Evolutionary conservation across 768 basidiomycete species (phyloP).

Genomic region (Podaxis sp.): DNA sequence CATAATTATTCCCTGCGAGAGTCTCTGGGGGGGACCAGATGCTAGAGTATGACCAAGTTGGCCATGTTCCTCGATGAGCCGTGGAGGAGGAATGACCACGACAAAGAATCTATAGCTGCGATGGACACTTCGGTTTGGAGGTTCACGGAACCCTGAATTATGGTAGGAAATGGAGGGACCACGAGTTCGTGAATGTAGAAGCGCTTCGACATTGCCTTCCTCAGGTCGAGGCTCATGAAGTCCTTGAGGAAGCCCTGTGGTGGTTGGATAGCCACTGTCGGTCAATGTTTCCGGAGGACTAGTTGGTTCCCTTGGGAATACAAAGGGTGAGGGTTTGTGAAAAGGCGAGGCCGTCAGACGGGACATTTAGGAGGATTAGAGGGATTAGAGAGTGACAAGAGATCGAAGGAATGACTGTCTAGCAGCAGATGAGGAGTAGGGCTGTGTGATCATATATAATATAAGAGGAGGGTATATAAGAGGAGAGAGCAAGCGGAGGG

Average conservation of each 20-base stretch:
- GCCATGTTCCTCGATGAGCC: slow-evolving; percentile 55
- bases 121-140: slow-evolving; percentile 33
- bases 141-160: slow-evolving; percentile 39
- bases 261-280: slow-evolving; percentile 10
- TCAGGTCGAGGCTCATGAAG: slow-evolving; percentile 16
- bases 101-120: slow-evolving; percentile 51
- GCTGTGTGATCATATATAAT: neutral
- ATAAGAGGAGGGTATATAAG: too few species aligned
- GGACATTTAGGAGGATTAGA: slow-evolving; percentile 28
- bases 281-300: slow-evolving; percentile 39
- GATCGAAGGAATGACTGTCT: neutral
- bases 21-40: slow-evolving; percentile 52
- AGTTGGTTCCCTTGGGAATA: slow-evolving; percentile 35
- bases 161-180: slow-evolving; percentile 49
- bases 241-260: neutral
- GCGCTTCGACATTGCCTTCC: slow-evolving; percentile 32
- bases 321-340: slow-evolving; percentile 41
- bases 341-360: slow-evolving; percentile 36
- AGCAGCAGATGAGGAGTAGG: neutral
- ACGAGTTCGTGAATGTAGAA: slow-evolving; percentile 21
- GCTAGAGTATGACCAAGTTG: slow-evolving; percentile 55
- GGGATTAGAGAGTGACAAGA: neutral
- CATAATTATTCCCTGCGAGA: slow-evolving; percentile 69
- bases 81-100: slow-evolving; percentile 60
- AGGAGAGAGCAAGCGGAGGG: neutral